These are phyloP conservation scores for Lachancea thermotolerans DNA, from an alignment of 805 yeast genomes.

Conservation along the genomic window DNA sequence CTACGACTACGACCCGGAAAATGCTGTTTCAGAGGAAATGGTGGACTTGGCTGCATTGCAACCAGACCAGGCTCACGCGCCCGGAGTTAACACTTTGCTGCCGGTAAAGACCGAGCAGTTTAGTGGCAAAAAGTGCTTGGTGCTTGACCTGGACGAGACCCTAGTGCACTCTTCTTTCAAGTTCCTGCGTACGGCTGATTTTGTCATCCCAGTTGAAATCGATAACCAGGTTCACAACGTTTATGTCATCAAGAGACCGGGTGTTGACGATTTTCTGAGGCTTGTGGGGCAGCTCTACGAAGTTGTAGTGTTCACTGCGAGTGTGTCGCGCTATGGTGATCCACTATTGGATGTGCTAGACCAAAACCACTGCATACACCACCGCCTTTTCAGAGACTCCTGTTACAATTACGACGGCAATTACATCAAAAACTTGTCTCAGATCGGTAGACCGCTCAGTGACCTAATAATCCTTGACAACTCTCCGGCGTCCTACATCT, in stretches of 20 bases:
- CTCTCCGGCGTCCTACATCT: slow-evolving; percentile 95
- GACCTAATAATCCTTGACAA: slow-evolving; percentile 90
- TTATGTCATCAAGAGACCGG: slow-evolving; percentile 94
- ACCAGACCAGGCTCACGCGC: slow-evolving; percentile 62
- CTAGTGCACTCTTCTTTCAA: slow-evolving; percentile 93
- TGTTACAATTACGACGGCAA: slow-evolving; percentile 93
- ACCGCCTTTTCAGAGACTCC: slow-evolving; percentile 87
- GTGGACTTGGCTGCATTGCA: slow-evolving; percentile 60
- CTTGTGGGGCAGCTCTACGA: slow-evolving; percentile 83
- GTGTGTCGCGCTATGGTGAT: slow-evolving; percentile 92
- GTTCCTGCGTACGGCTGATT: slow-evolving; percentile 86
- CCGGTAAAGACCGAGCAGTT: slow-evolving; percentile 41
- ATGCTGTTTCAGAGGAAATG: slow-evolving; percentile 28
- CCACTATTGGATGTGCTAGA: slow-evolving; percentile 89
- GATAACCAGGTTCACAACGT: slow-evolving; percentile 90
- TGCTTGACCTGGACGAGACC: slow-evolving; percentile 92
- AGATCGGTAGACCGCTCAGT: slow-evolving; percentile 83
- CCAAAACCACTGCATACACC: slow-evolving; percentile 67
- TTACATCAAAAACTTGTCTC: slow-evolving; percentile 88
- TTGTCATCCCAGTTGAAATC: slow-evolving; percentile 95
- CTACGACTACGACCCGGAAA: slow-evolving; percentile 18
- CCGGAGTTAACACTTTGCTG: slow-evolving; percentile 61
- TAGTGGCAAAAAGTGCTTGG: slow-evolving; percentile 71
- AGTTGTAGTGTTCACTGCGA: slow-evolving; percentile 95
- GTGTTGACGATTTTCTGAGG: slow-evolving; percentile 87